Conservation (phyloP, 148 eudicot genomes). For the Fagopyrum esculentum region DNA sequence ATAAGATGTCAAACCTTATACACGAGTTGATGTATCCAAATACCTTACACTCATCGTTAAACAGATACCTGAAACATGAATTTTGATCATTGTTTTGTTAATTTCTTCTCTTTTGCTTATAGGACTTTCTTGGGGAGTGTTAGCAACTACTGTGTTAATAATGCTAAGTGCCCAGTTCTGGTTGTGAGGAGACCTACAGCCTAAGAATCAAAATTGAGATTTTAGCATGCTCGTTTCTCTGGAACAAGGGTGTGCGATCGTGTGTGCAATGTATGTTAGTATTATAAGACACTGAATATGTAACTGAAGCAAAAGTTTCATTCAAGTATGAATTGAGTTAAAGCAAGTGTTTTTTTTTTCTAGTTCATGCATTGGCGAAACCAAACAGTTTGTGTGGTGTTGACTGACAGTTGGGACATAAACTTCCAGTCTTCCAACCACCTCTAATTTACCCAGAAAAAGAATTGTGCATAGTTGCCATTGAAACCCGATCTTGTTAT, state of each 20-base stretch:
- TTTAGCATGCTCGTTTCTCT: not conserved
- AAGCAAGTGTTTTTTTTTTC: not conserved
- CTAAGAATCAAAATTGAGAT: not conserved
- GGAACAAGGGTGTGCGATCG: not conserved
- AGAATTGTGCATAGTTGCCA: not conserved
- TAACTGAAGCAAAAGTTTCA: too few relatives aligned
- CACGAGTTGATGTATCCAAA: too few relatives aligned
- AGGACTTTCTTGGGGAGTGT: slow-evolving; percentile 57
- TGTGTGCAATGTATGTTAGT: not conserved
- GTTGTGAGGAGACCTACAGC: slow-evolving; percentile 28
- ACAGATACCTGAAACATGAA: not conserved
- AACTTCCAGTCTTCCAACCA: not conserved
- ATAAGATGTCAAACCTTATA: too few relatives aligned
- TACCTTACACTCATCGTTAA: too few relatives aligned
- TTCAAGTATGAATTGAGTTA: too few relatives aligned
- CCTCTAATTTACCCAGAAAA: not conserved
- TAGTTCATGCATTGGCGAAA: not conserved
- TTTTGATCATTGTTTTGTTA: not conserved
- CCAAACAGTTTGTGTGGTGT: not conserved
- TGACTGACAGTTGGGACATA: not conserved
- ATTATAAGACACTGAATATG: not conserved
- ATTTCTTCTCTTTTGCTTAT: not conserved
- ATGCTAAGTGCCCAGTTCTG: slow-evolving; percentile 48
- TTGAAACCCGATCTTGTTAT: not conserved
- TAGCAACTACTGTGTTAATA: slow-evolving; percentile 43